Evolutionary conservation across 2,329 filamentous ascomycete genomes (phyloP), one percentile per base, ranked within the genome.

Genomic region (Trichoderma sp.): DNA sequence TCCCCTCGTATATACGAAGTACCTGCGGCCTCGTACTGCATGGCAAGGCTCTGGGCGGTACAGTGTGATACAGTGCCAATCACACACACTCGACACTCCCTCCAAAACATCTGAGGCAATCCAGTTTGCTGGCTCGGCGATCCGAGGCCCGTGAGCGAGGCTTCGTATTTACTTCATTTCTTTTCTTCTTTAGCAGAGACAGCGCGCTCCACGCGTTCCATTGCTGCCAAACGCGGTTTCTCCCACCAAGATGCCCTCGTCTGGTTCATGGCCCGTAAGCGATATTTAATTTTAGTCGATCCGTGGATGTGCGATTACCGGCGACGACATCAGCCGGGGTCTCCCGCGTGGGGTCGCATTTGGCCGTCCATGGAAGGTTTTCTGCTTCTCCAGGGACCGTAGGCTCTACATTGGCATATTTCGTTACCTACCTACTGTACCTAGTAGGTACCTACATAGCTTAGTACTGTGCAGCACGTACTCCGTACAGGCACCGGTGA

Each of bases 1-100:
- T 15, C 48, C 12, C n/a, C 61, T 56, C 52, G 61, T 64, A 64
- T 64, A 64, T 64, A 64, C 61, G 48, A 53, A 64, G 61, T 48
- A 56, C 29, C 29, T 22, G 37, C 9, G 9, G 27, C 57, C 9
- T 60, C 27, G 57, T 19, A 19, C 25, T 29, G 9, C 35, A 32
- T 29, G 29, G 22, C 17, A 59, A 13, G 37, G 35, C 17, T 17
- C n/a, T n/a, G 37, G 15, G 8, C 29, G 8, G n/a, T 39, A 39
- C 37, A 39, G 37, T 39, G n/a, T 12, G 42, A 45, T 29, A 59
- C 56, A 60, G 45, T 63, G 35, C 22, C 58, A 50, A 61, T 37
- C 27, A 0, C 17, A 25, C 29, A 17, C 42, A 27, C 19, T 8
- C n/a, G 10, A 12, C 6, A 4, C 17, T 54, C 50, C 29, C 27